Percentiles rank a stretch among this genome's conserved stretches.
Evolutionary conservation across 2,329 filamentous ascomycete species (phyloP).

Genomic region (Diplodia scrobiculata): DNA sequence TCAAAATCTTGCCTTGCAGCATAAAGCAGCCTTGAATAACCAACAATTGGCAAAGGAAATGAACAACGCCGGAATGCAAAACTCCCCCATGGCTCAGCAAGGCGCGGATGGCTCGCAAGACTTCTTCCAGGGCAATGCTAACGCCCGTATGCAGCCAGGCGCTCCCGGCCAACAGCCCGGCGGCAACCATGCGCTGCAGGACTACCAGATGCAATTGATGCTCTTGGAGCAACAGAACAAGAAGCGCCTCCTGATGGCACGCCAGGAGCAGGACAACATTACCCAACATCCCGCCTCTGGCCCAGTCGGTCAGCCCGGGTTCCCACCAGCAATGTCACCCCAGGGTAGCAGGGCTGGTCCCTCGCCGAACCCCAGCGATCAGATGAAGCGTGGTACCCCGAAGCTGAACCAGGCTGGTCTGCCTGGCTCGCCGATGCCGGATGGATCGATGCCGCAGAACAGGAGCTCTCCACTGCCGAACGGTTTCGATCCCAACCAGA

Average conservation of each 20-base stretch:
- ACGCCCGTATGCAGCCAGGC: conserved; percentile 62
- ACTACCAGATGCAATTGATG: conserved; percentile 90
- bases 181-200: conserved; percentile 79
- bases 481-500: conserved; percentile 55
- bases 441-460: conserved; percentile 65
- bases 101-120: conserved; percentile 42
- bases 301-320: conserved; percentile 51
- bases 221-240: conserved; percentile 84
- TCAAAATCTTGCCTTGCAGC: conserved; percentile 79
- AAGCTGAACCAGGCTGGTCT: conserved; percentile 70
- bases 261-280: conserved; percentile 73
- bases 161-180: conserved; percentile 52
- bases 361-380: conserved; percentile 75
- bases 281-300: conserved; percentile 53
- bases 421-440: conserved; percentile 68
- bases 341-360: conserved; percentile 68
- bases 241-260: conserved; percentile 80
- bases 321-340: conserved; percentile 68
- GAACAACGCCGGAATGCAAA: conserved; percentile 69
- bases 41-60: conserved; percentile 76
- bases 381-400: conserved; percentile 76
- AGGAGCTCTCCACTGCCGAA: conserved; percentile 64
- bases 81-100: conserved; percentile 78
- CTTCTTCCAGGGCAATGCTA: conserved; percentile 43
- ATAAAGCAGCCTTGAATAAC: conserved; percentile 76